Base-by-base conservation (phyloP, 306 rosid species). In the Clitoria ternatea region DNA sequence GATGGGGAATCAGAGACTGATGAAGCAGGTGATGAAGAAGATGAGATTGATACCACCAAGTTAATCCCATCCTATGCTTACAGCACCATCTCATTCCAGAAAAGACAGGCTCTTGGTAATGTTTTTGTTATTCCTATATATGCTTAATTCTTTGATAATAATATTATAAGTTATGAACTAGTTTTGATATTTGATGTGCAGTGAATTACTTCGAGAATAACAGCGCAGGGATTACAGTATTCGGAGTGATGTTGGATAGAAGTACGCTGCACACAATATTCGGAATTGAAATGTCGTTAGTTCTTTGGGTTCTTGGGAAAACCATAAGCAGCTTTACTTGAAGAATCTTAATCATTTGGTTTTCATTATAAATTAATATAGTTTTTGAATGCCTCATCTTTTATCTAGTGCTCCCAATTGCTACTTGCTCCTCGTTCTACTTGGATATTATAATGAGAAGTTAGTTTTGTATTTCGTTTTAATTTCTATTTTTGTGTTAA, bases 91-190 rank as follows among this genome's bases (percentile, higher is more conserved):
- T 88, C 96, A 2, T 90, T 68, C 57, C 98, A 94, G 30, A 94
- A 90, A 74, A 88, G 98, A 85, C 92, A 90, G 47, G 98, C 97
- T 62, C 88, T 94, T 52, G 98, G 98, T 94, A 83, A 69, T 47
- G 40, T 50, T 15, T 26, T 42, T 7, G 18, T 22, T 30, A 29
- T 7, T 8, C 69, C 11, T n/a, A n/a, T n/a, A n/a, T n/a, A n/a
- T n/a, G n/a, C n/a, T n/a, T n/a, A n/a, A n/a, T n/a, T n/a, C n/a
- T n/a, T n/a, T n/a, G n/a, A n/a, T n/a, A n/a, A n/a, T n/a, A n/a
- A n/a, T n/a, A n/a, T n/a, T n/a, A n/a, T n/a, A n/a, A n/a, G n/a
- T n/a, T n/a, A n/a, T n/a, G n/a, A n/a, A n/a, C n/a, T n/a, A n/a
- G n/a, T n/a, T n/a, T n/a, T n/a, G n/a, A n/a, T n/a, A n/a, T n/a